Evolutionary conservation across 2,329 filamentous ascomycete genomes (phyloP), one percentile per base, ranked within the genome.

Genomic region (Tolypocladium sp.): DNA sequence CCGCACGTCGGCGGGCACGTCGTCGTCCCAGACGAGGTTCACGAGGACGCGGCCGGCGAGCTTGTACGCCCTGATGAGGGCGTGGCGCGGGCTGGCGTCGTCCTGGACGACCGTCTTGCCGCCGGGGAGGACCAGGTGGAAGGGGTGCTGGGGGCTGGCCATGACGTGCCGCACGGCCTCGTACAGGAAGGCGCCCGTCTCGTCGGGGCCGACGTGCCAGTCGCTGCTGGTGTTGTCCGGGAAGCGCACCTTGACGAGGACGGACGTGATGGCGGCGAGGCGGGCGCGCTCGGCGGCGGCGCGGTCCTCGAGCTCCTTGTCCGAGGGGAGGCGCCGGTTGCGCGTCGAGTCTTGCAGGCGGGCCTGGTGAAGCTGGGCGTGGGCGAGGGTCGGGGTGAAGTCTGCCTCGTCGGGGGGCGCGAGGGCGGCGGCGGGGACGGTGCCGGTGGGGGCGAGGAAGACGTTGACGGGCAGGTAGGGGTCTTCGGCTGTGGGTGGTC

Each of bases 171-270:
- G 80, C 22, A 96, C 90, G 63, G 89, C 91, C 17, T 79, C 77
- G 73, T 97, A 91, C 2, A 99, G 77, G 56, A 83, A 82, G 3
- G 81, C 79, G 1, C 87, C 89, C 0, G 89, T 91, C 57, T 92
- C 87, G 1, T 77, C 71, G 25, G 85, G 84, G 1, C 79, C 81
- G 64, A 95, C 85, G n/a, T 80, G 82, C 75, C 87, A 87, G 57
- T 91, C 84, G 38, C 92, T 84, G 57, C 87, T 86, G 59, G 86
- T 89, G 65, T 92, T 90, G 70, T 97, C 92, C 0, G 93, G 93
- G 66, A 97, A 92, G 33, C 92, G 88, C 55, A 97, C 83, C 63
- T 90, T 91, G 63, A 97, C 80, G 35, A 85, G 81, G 38, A 96
- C 83, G 38, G 84, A 83, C 56, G 82, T 84, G 61, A 92, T 80